Conservation (phyloP, 352 stramenopile genomes). For the Phytopythium litorale region DNA sequence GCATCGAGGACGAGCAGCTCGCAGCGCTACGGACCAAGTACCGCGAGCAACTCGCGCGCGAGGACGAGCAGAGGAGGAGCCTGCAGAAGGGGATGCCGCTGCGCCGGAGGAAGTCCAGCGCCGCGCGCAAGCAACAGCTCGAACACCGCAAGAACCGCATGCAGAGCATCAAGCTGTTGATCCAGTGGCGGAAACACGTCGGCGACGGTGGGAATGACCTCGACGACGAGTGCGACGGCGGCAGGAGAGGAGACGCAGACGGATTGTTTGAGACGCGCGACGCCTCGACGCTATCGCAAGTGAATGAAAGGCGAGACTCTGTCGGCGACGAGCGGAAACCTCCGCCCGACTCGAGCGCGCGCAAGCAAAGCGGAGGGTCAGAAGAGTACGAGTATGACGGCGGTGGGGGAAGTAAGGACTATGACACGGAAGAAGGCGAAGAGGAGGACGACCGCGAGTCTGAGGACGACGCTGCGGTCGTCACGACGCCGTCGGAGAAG, state of each 20-base stretch:
- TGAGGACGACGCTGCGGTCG: conserved; percentile 42
- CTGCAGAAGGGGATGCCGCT: conserved; percentile 18
- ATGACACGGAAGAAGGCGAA: conserved; percentile 10
- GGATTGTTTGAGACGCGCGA: neutral
- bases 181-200: conserved; percentile 63
- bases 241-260: neutral
- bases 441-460: conserved; percentile 19
- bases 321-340: neutral
- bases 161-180: conserved; percentile 68
- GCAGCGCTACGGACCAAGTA: conserved; percentile 45
- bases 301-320: neutral
- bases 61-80: conserved; percentile 54
- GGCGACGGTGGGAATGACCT: conserved; percentile 6
- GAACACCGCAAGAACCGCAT: conserved; percentile 38
- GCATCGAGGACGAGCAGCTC: conserved; percentile 58
- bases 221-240: neutral
- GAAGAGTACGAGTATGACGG: neutral
- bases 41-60: conserved; percentile 50
- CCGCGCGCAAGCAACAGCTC: conserved; percentile 10
- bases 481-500: conserved; percentile 67
- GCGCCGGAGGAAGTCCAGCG: conserved; percentile 10
- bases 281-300: neutral
- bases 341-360: neutral
- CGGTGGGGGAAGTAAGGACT: neutral
- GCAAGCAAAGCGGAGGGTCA: neutral